These are phyloP conservation scores for Vigna mungo DNA, from an alignment of 306 rosid genomes.

Conservation along the genomic window DNA sequence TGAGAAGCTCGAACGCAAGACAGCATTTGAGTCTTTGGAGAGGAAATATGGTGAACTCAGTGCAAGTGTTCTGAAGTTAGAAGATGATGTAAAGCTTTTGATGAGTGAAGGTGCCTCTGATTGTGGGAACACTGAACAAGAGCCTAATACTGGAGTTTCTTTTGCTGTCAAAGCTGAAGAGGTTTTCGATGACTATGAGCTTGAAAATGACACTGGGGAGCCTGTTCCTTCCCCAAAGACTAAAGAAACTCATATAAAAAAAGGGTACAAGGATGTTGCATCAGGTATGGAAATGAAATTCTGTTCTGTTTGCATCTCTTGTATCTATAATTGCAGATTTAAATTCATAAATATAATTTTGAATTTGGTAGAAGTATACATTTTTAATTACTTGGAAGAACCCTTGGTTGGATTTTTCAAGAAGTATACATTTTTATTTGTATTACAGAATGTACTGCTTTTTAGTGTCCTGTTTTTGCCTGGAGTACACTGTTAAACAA, in stretches of 20 bases:
- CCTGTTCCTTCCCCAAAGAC: conserved; percentile 17
- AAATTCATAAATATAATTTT: conserved; percentile 4
- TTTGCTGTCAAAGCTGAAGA: not conserved
- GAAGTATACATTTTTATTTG: not conserved
- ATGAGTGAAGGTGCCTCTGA: not conserved
- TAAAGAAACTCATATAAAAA: not conserved
- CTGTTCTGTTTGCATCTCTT: not conserved
- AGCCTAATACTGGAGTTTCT: not conserved
- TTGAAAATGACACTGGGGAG: not conserved
- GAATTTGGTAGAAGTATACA: not conserved
- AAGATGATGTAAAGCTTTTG: conserved; percentile 6
- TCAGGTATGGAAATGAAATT: conserved; percentile 41
- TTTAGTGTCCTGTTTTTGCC: conserved; percentile 14
- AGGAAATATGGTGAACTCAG: conserved; percentile 3
- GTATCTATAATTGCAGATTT: not conserved
- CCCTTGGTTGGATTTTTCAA: not conserved
- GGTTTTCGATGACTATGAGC: conserved; percentile 2
- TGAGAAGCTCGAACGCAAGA: not conserved
- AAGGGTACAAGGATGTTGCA: conserved; percentile 20
- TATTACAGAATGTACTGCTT: conserved; percentile 15
- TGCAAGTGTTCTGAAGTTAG: conserved; percentile 9
- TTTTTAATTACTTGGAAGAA: conserved; percentile 16
- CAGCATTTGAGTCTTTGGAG: not conserved
- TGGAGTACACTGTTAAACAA: conserved; percentile 18
- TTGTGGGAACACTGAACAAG: not conserved